These are phyloP conservation scores for Globisporangium mamillatum DNA, from an alignment of 352 stramenopile genomes.

Conservation along the genomic window DNA sequence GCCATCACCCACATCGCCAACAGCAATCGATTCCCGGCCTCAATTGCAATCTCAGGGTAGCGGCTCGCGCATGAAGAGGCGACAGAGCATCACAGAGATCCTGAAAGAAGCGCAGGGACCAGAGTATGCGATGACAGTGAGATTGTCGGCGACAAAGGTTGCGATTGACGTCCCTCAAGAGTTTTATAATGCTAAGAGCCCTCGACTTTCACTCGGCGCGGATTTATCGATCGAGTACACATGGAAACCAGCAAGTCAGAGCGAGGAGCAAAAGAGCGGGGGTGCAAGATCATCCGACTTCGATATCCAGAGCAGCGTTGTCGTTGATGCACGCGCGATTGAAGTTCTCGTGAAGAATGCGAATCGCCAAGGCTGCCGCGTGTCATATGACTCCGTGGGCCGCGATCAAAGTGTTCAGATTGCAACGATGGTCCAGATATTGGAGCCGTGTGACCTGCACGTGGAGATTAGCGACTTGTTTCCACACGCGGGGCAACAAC, in stretches of 20 bases:
- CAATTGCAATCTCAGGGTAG: neutral
- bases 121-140: slow-evolving; percentile 49
- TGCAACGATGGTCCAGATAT: slow-evolving; percentile 58
- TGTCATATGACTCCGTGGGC: slow-evolving; percentile 26
- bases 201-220: slow-evolving; percentile 47
- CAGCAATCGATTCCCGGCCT: neutral
- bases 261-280: slow-evolving; percentile 9
- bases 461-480: slow-evolving; percentile 70
- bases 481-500: slow-evolving; percentile 54
- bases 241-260: slow-evolving; percentile 36
- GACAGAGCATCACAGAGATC: slow-evolving; percentile 56
- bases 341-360: slow-evolving; percentile 65
- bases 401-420: slow-evolving; percentile 19
- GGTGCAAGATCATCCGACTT: slow-evolving; percentile 32
- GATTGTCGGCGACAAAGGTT: slow-evolving; percentile 43
- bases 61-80: slow-evolving; percentile 14
- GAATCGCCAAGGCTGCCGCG: slow-evolving; percentile 61
- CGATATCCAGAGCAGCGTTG: slow-evolving; percentile 69
- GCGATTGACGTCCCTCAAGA: slow-evolving; percentile 57
- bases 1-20: neutral
- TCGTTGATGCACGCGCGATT: slow-evolving; percentile 58
- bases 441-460: slow-evolving; percentile 73
- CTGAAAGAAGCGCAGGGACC: slow-evolving; percentile 37
- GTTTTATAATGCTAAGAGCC: slow-evolving; percentile 32
- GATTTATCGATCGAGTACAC: slow-evolving; percentile 58